These are phyloP conservation scores for Cladophialophora psammophila DNA, from an alignment of 2,329 filamentous ascomycete species.

Conservation along the genomic window DNA sequence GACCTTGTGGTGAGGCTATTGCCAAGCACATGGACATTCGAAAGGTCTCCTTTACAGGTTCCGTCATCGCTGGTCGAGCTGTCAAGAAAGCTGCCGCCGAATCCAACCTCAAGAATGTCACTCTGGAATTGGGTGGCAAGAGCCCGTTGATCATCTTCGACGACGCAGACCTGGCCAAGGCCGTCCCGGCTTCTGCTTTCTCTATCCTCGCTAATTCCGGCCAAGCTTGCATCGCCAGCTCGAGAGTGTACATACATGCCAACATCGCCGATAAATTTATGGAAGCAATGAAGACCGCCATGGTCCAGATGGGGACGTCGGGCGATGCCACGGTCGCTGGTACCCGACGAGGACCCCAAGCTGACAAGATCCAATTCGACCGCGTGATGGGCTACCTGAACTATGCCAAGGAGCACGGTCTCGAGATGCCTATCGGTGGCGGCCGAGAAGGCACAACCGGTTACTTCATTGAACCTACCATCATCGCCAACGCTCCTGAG, in stretches of 20 bases:
- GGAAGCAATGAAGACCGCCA: constrained; percentile 57
- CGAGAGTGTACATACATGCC: constrained; percentile 66
- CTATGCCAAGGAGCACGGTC: constrained; percentile 62
- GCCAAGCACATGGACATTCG: constrained; percentile 50
- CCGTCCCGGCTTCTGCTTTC: constrained; percentile 56
- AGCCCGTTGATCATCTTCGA: constrained; percentile 48
- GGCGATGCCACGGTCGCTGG: constrained; percentile 51
- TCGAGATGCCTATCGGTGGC: constrained; percentile 61
- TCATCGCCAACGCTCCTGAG: constrained; percentile 65
- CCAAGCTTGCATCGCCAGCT: constrained; percentile 63
- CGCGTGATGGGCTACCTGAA: constrained; percentile 64
- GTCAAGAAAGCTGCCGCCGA: constrained; percentile 44
- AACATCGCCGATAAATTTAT: constrained; percentile 60
- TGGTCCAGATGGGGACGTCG: constrained; percentile 40
- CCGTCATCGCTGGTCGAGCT: constrained; percentile 43
- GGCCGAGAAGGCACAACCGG: constrained; percentile 54
- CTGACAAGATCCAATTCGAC: constrained; percentile 71
- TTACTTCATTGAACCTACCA: constrained; percentile 66
- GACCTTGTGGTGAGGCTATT: constrained; percentile 65
- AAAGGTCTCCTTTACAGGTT: constrained; percentile 49
- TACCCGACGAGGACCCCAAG: constrained; percentile 66
- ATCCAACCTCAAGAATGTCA: constrained; percentile 48
- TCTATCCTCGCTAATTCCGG: constrained; percentile 67
- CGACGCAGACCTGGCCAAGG: constrained; percentile 47
- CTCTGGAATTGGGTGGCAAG: constrained; percentile 50